Conservation (phyloP, 1,139 yeast species). For the Pichia sp. region DNA sequence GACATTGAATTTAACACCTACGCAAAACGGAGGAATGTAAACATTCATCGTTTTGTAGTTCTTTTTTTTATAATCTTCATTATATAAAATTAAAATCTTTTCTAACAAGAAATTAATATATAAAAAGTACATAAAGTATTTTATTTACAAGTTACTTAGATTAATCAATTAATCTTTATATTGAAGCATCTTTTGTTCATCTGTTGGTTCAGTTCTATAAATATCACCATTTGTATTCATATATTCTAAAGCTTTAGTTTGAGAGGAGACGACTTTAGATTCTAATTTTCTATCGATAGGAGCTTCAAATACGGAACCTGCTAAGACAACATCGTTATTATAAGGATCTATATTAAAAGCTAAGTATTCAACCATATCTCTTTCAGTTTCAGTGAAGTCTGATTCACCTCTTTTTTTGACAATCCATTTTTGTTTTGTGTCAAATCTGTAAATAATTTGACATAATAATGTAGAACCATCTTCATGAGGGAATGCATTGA, state of each 20-base stretch:
- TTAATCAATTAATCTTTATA: constrained; percentile 10
- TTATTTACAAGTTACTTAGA: constrained; percentile 2
- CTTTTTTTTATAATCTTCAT: background rate
- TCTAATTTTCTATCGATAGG: constrained; percentile 32
- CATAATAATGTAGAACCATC: constrained; percentile 49
- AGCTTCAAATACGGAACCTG: constrained; percentile 79
- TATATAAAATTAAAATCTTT: background rate
- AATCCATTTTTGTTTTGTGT: constrained; percentile 64
- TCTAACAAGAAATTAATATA: background rate
- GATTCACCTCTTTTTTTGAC: constrained; percentile 43
- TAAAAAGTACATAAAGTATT: background rate
- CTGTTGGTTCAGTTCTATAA: constrained; percentile 36
- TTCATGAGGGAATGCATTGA: constrained; percentile 57
- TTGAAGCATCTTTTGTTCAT: constrained; percentile 17
- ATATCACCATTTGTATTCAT: constrained; percentile 50
- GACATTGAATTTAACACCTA: constrained; percentile 14
- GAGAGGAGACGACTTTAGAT: constrained; percentile 25
- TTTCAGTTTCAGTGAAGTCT: constrained; percentile 36
- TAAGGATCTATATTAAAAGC: constrained; percentile 74
- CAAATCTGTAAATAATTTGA: constrained; percentile 72
- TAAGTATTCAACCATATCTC: constrained; percentile 64
- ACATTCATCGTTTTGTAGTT: background rate
- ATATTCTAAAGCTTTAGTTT: constrained; percentile 32
- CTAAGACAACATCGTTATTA: constrained; percentile 57
- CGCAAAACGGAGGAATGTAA: constrained; percentile 7